A percentile compares a stretch with the other conserved stretches of the same genome.
Evolutionary conservation across 1,284 basidiomycete species (phyloP).

Genomic region (Coriolopsis trogii): DNA sequence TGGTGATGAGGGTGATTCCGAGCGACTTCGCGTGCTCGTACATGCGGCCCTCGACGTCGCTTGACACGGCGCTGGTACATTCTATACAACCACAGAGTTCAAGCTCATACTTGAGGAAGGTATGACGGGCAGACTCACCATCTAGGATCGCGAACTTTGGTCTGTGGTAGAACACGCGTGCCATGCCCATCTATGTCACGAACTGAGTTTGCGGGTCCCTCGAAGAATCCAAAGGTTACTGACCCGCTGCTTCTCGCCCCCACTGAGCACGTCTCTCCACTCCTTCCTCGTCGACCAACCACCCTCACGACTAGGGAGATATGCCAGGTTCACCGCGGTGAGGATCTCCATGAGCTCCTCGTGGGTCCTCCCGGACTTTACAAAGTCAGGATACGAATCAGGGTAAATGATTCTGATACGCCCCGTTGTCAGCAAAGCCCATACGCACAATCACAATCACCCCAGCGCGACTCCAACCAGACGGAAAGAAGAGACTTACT

Average conservation of each 20-base stretch:
- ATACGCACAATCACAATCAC: not conserved
- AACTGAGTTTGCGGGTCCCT: no score
- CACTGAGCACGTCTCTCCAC: slow-evolving; percentile 94
- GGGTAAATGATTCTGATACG: slow-evolving; percentile 73
- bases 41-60: slow-evolving; percentile 95
- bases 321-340: slow-evolving; percentile 81
- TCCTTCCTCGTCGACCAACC: slow-evolving; percentile 91
- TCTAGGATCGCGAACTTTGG: slow-evolving; percentile 80
- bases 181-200: slow-evolving; percentile 75
- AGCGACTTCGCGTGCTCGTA: slow-evolving; percentile 93
- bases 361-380: slow-evolving; percentile 63
- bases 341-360: slow-evolving; percentile 76
- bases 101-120: no score
- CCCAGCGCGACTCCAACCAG: not conserved
- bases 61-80: slow-evolving; percentile 95
- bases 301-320: slow-evolving; percentile 87
- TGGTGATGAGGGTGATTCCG: slow-evolving; percentile 92
- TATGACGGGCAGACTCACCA: slow-evolving; percentile 45
- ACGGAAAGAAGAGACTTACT: slow-evolving; percentile 48
- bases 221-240: slow-evolving; percentile 25
- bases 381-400: slow-evolving; percentile 80
- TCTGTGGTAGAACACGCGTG: slow-evolving; percentile 83
- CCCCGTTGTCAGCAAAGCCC: not conserved
- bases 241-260: slow-evolving; percentile 94
- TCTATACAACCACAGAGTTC: slow-evolving; percentile 48